Evolutionary conservation across 2,329 filamentous ascomycete genomes (phyloP), one percentile per base, ranked within the genome.

Genomic region (Corynespora cassiicola): DNA sequence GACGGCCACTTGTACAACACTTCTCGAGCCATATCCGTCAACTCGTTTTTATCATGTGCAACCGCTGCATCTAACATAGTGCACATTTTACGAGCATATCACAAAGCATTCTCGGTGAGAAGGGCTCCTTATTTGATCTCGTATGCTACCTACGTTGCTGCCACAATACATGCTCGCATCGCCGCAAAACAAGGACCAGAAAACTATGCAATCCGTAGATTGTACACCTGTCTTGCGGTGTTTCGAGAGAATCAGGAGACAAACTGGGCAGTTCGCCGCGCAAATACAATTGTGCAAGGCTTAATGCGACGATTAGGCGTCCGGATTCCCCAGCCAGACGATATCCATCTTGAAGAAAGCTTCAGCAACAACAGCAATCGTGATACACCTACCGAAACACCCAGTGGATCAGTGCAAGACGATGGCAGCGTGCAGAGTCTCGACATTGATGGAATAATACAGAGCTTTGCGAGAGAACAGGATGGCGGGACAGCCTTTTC

Each of bases 121-220:
- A 59, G 70, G 8, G 75, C 78, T 0, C 78, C 78, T 0, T 81
- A 81, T 37, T 58, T 81, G 1, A 71, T 81, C 12, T 77, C 75
- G 0, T 82, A 82, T 51, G 76, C 79, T 0, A 79, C 75, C 0
- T 82, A 81, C 40, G 76, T 80, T 1, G 71, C 72, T 4, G 76
- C 76, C 0, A 80, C 76, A 0, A 79, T 81, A 12, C 72, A 76
- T 33, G 73, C 72, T 0, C 75, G 76, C 3, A 76, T 77, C 0
- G 74, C 77, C 3, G 73, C 74, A 27, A 66, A 72, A 7, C 65
- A 66, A 6, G 56, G 54, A 0, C 62, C 63, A 0, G 75, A 71
- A 1, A 64, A 70, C 4, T 69, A 73, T 29, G 56, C 56, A 11
- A 51, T 58, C 19, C 56, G 40, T 18, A 58, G 39, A 19, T 45